A percentile compares a stretch with the other conserved stretches of the same genome.
Evolutionary conservation across 2,329 filamentous ascomycete genomes (phyloP).

Genomic region (Microthyrium microscopicum): DNA sequence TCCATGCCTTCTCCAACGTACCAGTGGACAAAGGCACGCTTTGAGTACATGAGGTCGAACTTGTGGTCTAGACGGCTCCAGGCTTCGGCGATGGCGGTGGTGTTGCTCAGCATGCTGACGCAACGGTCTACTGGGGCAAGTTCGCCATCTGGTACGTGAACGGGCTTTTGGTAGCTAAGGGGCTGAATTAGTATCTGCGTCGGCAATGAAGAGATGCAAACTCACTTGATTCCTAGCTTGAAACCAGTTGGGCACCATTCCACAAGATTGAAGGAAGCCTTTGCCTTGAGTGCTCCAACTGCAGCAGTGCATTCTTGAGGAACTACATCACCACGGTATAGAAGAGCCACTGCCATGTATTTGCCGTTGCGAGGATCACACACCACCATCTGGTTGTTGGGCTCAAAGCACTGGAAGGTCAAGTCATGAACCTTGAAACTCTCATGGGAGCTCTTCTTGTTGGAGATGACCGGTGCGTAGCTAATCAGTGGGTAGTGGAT

Average conservation of each 20-base stretch:
- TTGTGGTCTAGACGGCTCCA: slow-evolving; percentile 59
- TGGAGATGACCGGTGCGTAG: slow-evolving; percentile 55
- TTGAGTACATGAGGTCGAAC: slow-evolving; percentile 66
- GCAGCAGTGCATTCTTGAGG: slow-evolving; percentile 53
- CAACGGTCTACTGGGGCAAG: slow-evolving; percentile 45
- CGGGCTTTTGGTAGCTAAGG: slow-evolving; percentile 25
- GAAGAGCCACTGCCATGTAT: slow-evolving; percentile 58
- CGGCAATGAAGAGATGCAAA: slow-evolving; percentile 2
- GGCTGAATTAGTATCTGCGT: background rate
- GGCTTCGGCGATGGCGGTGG: slow-evolving; percentile 55
- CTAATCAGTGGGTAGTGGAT: slow-evolving; percentile 61
- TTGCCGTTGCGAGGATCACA: slow-evolving; percentile 59
- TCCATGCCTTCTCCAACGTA: slow-evolving; percentile 86
- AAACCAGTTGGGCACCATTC: slow-evolving; percentile 64
- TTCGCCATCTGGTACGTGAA: slow-evolving; percentile 42
- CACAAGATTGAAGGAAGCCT: slow-evolving; percentile 55
- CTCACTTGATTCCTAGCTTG: slow-evolving; percentile 49
- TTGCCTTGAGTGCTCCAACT: slow-evolving; percentile 51
- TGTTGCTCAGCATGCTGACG: slow-evolving; percentile 60
- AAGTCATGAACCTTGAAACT: slow-evolving; percentile 73
- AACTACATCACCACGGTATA: slow-evolving; percentile 57
- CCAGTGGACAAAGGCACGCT: slow-evolving; percentile 63
- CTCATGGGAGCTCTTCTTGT: slow-evolving; percentile 65
- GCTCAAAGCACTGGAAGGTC: slow-evolving; percentile 61
- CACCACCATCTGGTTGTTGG: slow-evolving; percentile 65